Evolutionary conservation across 495 filamentous ascomycete species (phyloP), one percentile per base, ranked within the genome.

Genomic region (Podospora sp.): DNA sequence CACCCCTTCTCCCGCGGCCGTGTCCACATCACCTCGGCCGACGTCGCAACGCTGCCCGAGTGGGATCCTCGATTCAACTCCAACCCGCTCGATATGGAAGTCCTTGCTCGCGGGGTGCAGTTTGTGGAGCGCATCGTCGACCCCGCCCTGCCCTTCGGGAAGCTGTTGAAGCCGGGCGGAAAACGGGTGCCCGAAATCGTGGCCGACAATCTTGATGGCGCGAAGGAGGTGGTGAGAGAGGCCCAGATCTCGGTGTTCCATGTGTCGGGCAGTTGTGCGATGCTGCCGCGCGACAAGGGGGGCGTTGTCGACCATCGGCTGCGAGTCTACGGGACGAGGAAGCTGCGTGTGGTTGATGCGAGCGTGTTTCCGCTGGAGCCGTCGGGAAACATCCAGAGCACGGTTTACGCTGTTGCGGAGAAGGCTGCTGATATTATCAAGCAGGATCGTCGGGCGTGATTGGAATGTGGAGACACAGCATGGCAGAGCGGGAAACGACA

Each of bases 301-400:
- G 85, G 82, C 0, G 86, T 88, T 11, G 82, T 88, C 6, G 83
- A 84, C 72, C 60, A 72, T 0, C 65, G 72, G 20, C 69, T 86
- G 65, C 72, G 70, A 46, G 82, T 86, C 12, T 79, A 82, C 63
- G 83, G 82, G 11, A 71, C 66, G 52, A 9, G 36, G n/a, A 77
- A 76, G 26, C 46, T 80, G 27, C 69, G 75, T 9, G 68, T 81
- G 1, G 76, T 80, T 11, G 77, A 79, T 58, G 63, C 73, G 20
- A 76, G 74, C 33, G 63, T 75, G 0, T 71, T 81, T 8, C 75
- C 78, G 26, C 60, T 79, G 27, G 62, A 69, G 24, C 57, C 73
- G 0, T 71, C 73, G 4, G 77, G 71, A 9, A 77, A 78, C 52
- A 21, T 71, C 26, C 78, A 79, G 68, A 75, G 73, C 16, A 75